These are phyloP conservation scores for Neospora caninum DNA, from an alignment of 169 alveolate genomes.

Conservation along the genomic window DNA sequence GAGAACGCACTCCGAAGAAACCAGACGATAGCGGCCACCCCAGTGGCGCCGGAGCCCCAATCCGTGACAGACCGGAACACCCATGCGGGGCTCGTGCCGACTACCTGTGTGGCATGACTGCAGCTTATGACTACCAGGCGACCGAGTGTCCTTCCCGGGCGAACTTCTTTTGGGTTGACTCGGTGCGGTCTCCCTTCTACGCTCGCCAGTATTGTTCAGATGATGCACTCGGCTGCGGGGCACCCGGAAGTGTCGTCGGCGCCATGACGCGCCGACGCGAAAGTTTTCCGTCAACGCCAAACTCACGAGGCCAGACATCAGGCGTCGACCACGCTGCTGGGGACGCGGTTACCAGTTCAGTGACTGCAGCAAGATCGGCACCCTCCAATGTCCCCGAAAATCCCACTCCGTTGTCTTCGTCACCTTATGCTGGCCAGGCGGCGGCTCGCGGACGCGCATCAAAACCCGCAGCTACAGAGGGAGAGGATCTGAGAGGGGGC, in stretches of 20 bases:
- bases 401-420: too few relatives aligned
- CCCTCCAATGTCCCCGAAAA: too few relatives aligned
- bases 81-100: background rate
- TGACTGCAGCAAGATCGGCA: too few relatives aligned
- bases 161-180: slow-evolving; percentile 3
- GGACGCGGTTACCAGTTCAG: too few relatives aligned
- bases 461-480: too few relatives aligned
- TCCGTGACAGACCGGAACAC: background rate
- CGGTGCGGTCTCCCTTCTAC: background rate
- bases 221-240: background rate
- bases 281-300: too few relatives aligned
- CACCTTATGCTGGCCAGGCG: too few relatives aligned
- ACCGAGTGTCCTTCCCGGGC: background rate
- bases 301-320: background rate
- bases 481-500: background rate
- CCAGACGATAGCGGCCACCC: background rate
- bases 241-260: too few relatives aligned
- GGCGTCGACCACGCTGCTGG: background rate
- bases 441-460: too few relatives aligned
- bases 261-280: too few relatives aligned
- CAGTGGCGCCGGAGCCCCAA: too few relatives aligned
- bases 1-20: background rate
- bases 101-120: slow-evolving; percentile 20
- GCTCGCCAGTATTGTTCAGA: background rate
- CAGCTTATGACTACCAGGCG: slow-evolving; percentile 3